A percentile compares a stretch with the other conserved stretches of the same genome.
phyloP scores from a whole-genome alignment of 2,329 filamentous ascomycete genomes.

The Pleomassaria siparia region DNA sequence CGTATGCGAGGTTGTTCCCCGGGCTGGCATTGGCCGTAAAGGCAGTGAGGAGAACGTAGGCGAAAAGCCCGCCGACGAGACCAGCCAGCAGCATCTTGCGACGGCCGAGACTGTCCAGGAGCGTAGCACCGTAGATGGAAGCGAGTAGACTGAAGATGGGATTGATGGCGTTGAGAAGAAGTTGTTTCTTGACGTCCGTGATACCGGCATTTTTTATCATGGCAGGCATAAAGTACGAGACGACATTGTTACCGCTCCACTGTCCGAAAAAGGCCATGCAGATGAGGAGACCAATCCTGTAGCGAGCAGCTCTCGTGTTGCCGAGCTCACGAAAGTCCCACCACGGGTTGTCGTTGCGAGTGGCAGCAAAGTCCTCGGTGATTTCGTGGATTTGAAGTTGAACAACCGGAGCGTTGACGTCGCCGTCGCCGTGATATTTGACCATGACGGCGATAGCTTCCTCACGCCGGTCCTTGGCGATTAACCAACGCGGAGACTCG shows the following conservation, averaged over 20 bases:
- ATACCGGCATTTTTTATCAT: conserved; percentile 45
- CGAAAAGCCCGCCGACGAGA: conserved; percentile 35
- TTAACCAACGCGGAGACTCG: conserved; percentile 42
- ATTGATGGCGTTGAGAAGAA: conserved; percentile 47
- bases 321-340: conserved; percentile 38
- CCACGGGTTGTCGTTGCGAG: conserved; percentile 37
- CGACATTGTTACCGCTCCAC: conserved; percentile 45
- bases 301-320: conserved; percentile 34
- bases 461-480: conserved; percentile 52
- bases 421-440: conserved; percentile 58
- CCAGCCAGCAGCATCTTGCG: conserved; percentile 41
- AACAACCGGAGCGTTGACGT: conserved; percentile 36
- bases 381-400: conserved; percentile 44
- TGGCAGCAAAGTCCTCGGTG: conserved; percentile 28
- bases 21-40: conserved; percentile 34
- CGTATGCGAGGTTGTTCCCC: conserved; percentile 36
- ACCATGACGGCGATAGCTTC: conserved; percentile 60
- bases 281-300: conserved; percentile 43
- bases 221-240: conserved; percentile 35
- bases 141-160: conserved; percentile 43
- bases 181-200: conserved; percentile 36
- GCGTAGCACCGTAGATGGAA: conserved; percentile 42
- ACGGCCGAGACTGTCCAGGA: conserved; percentile 35
- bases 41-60: conserved; percentile 40
- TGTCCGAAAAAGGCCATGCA: conserved; percentile 47